Base-by-base conservation (phyloP, 805 yeast genomes). In the Peterozyma xylosa region DNA sequence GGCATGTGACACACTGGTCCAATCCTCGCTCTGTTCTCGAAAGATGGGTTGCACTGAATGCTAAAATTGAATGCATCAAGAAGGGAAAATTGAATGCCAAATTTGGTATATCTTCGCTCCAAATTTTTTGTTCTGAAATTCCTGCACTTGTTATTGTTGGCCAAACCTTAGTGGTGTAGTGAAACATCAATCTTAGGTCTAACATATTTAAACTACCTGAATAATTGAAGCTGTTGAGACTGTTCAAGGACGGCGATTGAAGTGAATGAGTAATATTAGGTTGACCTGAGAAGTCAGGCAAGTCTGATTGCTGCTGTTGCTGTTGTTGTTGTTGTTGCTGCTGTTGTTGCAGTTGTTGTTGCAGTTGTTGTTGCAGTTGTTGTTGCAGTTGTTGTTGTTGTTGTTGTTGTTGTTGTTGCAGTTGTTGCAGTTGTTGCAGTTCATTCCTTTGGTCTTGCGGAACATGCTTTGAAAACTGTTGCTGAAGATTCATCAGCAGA, bases 41-140 rank as follows among this genome's bases (percentile, higher is more conserved):
- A 41, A 90, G 64, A 64, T 91, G 97, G 0, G 97, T 87, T 2
- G 97, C 97, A 45, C 95, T 81, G 55, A 91, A 86, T 21, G 96
- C 96, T 43, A 91, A 67, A 11, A 91, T 72, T 1, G 95, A 82
- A 58, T 91, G 97, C 96, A 91, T 88, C 51, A 91, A 68, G 55
- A 87, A 89, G 13, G 96, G 96, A 58, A 82, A 82, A 45, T 82
- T 77, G 63, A 90, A 88, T 5, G 97, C 96, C 46, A 90, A 68
- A 67, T 81, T 77, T 0, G 96, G 96, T 18, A 91, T 88, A 52
- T 87, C 95, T 42, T 76, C 79, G 42, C 81, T 78, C 97, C 97
- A 91, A 34, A 90, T 83, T 50, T 82, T 77, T 30, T 82, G 78
- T 50, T 84, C 95, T 30, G 91, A 83, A 32, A 90, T 87, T 2